Conservation (phyloP, 2,329 filamentous ascomycete genomes). For the Rutstroemia sp. region DNA sequence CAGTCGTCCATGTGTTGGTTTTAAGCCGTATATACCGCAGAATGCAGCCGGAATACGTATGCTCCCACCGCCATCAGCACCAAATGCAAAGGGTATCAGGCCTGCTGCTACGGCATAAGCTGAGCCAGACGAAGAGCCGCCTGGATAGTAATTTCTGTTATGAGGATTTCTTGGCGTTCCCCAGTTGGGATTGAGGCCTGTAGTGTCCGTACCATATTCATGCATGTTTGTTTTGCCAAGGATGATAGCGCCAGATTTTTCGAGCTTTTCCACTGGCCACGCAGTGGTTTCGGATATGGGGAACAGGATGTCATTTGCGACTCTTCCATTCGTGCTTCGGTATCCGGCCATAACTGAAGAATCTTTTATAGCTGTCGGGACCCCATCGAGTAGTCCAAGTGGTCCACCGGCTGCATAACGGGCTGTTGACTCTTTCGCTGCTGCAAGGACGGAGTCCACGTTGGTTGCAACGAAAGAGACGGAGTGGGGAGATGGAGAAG, state of each 20-base stretch:
- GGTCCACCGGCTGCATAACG: conserved; percentile 51
- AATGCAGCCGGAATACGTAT: conserved; percentile 42
- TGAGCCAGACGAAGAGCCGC: conserved; percentile 46
- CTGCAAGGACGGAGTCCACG: conserved; percentile 52
- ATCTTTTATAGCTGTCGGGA: conserved; percentile 52
- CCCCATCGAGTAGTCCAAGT: conserved; percentile 46
- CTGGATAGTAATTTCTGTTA: conserved; percentile 42
- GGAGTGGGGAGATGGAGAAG: conserved; percentile 52
- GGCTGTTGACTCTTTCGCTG: conserved; percentile 65
- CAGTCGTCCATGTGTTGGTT: conserved; percentile 46
- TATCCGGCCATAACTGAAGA: conserved; percentile 45
- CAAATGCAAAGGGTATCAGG: conserved; percentile 46
- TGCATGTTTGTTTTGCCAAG: conserved; percentile 54
- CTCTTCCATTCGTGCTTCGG: conserved; percentile 44
- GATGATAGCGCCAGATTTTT: conserved; percentile 45
- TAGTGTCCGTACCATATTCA: conserved; percentile 54
- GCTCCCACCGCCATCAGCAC: conserved; percentile 46
- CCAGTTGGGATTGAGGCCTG: conserved; percentile 50
- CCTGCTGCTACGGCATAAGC: conserved; percentile 44
- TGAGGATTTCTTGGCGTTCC: conserved; percentile 48
- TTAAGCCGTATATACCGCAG: conserved; percentile 42
- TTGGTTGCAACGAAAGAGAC: conserved; percentile 64
- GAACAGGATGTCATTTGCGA: conserved; percentile 31
- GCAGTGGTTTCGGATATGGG: conserved; percentile 34
- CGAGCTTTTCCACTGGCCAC: conserved; percentile 38